phyloP scores from a whole-genome alignment of 2,329 filamentous ascomycete genomes.

The Penicillium nordicum region DNA sequence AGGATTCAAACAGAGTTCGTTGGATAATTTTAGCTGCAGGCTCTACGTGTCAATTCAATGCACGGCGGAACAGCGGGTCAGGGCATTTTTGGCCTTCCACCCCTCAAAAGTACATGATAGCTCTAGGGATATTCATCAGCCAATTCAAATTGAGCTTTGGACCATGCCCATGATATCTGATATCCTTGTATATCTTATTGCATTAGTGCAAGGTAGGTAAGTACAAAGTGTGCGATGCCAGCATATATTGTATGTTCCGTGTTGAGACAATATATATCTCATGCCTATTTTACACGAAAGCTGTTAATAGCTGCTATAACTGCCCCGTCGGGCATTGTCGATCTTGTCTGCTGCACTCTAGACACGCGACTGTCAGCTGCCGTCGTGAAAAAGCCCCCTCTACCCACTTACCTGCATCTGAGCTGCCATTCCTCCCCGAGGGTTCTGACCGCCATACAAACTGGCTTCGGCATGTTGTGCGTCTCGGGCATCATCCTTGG shows the following conservation, averaged over 20 bases:
- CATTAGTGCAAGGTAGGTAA: not conserved
- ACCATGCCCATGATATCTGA: not conserved
- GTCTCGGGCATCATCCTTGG: slow-evolving; percentile 33
- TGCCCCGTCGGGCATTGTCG: slow-evolving; percentile 24
- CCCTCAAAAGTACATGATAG: not conserved
- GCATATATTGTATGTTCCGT: not conserved
- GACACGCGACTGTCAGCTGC: slow-evolving; percentile 7
- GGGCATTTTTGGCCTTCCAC: not conserved
- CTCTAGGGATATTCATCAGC: not conserved
- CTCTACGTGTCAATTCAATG: not conserved
- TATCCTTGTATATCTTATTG: not conserved
- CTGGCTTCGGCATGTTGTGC: slow-evolving; percentile 29
- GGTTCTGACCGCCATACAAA: slow-evolving; percentile 32
- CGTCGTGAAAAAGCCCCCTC: not conserved
- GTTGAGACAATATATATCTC: not conserved
- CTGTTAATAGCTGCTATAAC: not conserved
- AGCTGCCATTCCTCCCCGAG: slow-evolving; percentile 31
- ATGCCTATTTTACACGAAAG: not conserved
- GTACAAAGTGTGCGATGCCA: not conserved
- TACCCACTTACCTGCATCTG: slow-evolving; percentile 33
- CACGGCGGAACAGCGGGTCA: not conserved
- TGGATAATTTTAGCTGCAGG: not conserved
- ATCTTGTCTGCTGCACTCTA: slow-evolving; percentile 37
- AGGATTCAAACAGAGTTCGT: not conserved
- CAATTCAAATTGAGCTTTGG: not conserved